These are phyloP conservation scores for Mortierella sp. DNA, from an alignment of 371 early-diverging fungal genomes.

Conservation along the genomic window DNA sequence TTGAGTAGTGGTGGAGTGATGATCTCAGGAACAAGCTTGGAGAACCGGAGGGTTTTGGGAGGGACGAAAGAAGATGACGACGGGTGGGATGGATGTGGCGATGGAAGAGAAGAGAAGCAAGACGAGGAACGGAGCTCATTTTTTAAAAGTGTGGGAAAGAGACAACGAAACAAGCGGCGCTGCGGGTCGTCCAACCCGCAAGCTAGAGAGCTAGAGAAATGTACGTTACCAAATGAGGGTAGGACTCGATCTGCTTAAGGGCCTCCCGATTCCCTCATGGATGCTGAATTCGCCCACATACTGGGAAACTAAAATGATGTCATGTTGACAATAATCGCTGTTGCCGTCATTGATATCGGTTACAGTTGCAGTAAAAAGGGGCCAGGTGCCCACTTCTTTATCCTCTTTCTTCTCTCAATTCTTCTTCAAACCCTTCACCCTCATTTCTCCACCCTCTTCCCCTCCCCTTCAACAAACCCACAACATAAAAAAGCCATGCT, in stretches of 20 bases:
- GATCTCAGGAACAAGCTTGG: not conserved
- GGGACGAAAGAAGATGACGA: not conserved
- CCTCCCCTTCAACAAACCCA: not conserved
- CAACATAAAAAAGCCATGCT: constrained; percentile 16
- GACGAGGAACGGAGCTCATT: not conserved
- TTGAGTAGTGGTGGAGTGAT: not conserved
- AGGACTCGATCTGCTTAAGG: constrained; percentile 3
- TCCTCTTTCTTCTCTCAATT: not conserved
- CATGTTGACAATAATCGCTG: not conserved
- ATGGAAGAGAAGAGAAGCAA: constrained; percentile 3
- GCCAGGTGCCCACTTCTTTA: not conserved
- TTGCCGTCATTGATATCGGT: not conserved
- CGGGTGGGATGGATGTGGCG: not conserved
- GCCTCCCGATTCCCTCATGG: not conserved
- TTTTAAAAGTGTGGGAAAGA: not conserved
- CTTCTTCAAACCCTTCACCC: not conserved
- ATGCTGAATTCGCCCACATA: not conserved
- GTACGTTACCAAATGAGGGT: not conserved
- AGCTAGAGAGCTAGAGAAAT: not conserved
- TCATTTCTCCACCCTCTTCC: not conserved
- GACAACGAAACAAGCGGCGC: not conserved
- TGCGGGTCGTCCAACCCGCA: not conserved
- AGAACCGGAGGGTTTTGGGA: not conserved
- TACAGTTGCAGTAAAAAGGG: not conserved
- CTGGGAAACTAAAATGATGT: not conserved